Evolutionary conservation across 2,329 filamentous ascomycete species (phyloP), one percentile per base, ranked within the genome.

Genomic region (Iodosphaeria phyllophila): DNA sequence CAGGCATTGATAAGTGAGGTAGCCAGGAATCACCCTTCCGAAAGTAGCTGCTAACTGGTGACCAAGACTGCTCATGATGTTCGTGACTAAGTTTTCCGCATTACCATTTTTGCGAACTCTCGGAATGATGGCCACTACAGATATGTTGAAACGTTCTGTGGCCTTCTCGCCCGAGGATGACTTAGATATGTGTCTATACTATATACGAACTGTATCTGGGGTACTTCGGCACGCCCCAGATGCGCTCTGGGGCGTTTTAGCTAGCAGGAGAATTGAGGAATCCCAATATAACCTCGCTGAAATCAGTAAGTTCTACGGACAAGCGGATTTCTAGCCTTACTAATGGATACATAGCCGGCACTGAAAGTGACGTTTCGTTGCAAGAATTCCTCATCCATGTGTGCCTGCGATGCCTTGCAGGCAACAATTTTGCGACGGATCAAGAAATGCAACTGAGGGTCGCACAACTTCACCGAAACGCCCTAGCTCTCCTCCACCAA

Each of bases 101-200:
- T 52, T 75, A 18, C 44, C 50, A 4, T 72, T 74, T 33, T 47
- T 74, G 2, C 45, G 48, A 26, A 45, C 40, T 14, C 30, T 43
- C 10, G 28, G 38, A 5, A 35, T 29, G 16, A 28, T 36, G 3
- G 30, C 32, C 14, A 43, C 36, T 21, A 28, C 39, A n/a, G 31
- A 35, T 11, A 24, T 35, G 5, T 31, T 39, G 23, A 40, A 35
- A 30, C 35, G 34, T 12, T 45, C 40, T 16, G 38, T 41, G 17
- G 41, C 35, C 5, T 58, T 66, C 30, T 52, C 49, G 3, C 53
- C 58, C 22, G 59, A 69, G 5, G 70, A 82, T 32, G 77, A 91
- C 35, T 58, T 83, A 6, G 74, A 77, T 32, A 62, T 83, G 28
- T 80, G 73, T 31, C 52, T 79, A 3, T 91, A 92, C 44, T 75